Evolutionary conservation across 768 basidiomycete species (phyloP).

Genomic region (Amanita jacksonii): DNA sequence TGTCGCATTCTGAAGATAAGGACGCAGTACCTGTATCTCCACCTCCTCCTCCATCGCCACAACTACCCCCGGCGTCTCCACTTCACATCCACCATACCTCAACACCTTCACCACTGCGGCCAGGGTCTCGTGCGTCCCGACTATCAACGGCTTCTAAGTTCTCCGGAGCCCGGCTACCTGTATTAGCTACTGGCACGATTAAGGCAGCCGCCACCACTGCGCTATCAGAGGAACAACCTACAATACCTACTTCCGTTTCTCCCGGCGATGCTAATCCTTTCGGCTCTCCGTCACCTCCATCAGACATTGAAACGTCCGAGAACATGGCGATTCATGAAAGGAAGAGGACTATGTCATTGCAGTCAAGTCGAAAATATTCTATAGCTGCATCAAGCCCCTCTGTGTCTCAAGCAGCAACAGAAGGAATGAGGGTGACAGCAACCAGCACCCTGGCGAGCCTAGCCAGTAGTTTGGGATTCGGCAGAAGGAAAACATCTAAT

Average conservation of each 20-base stretch:
- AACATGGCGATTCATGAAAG: slow-evolving; percentile 41
- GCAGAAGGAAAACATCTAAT: slow-evolving; percentile 33
- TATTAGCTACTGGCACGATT: slow-evolving; percentile 37
- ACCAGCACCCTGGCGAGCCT: slow-evolving; percentile 46
- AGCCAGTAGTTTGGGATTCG: slow-evolving; percentile 62
- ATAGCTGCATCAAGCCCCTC: slow-evolving; percentile 26
- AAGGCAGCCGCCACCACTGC: slow-evolving; percentile 67
- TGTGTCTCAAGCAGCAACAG: slow-evolving; percentile 19
- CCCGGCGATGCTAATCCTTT: slow-evolving; percentile 33
- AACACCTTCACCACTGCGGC: slow-evolving; percentile 55
- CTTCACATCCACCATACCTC: slow-evolving; percentile 19
- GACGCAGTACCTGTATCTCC: slow-evolving; percentile 13
- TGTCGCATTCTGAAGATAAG: slow-evolving; percentile 11
- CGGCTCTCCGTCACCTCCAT: slow-evolving; percentile 36
- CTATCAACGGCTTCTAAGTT: slow-evolving; percentile 61
- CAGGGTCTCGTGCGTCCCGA: slow-evolving; percentile 65
- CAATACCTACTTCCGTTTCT: slow-evolving; percentile 33
- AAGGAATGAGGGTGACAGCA: slow-evolving; percentile 27
- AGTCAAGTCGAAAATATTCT: slow-evolving; percentile 37
- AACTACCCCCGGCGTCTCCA: slow-evolving; percentile 3
- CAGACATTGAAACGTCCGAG: slow-evolving; percentile 46
- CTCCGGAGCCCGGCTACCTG: slow-evolving; percentile 53
- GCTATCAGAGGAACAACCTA: slow-evolving; percentile 41
- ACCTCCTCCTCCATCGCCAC: slow-evolving; percentile 17
- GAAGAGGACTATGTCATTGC: slow-evolving; percentile 52